Base-by-base conservation (phyloP, 2,329 filamentous ascomycete genomes). In the Aphanocladium album region DNA sequence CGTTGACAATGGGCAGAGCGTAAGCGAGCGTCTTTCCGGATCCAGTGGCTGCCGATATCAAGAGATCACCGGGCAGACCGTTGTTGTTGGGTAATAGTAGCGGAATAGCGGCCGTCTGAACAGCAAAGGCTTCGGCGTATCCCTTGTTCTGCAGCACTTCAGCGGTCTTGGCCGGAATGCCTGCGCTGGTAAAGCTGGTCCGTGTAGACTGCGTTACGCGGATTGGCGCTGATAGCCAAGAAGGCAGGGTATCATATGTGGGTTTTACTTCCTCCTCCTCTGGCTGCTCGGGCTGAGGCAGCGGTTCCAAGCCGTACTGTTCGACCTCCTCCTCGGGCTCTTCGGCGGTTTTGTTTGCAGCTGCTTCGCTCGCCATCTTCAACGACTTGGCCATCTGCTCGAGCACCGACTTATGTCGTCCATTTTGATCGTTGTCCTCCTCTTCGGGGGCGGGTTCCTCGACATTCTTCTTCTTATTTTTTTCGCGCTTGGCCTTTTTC, bases 1-100 rank as follows among this genome's bases (percentile, higher is more conserved):
- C 87, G 50, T 91, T 85, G 4, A 96, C 83, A 62, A 99, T 86
- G 0, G 95, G 95, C 2, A 99, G 77, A 0, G 93, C 85, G 69
- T 99, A 99, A 0, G 93, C 89, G 17, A 99, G 74, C 0, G 95
- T 99, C 72, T 99, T 99, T 60, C 95, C 95, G 0, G 95, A 98
- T 9, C 95, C 95, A 0, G 95, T 99, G 1, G 93, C 90, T 0
- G 96, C 95, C 8, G 92, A 95, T 2, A 99, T 88, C 49, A 96
- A 88, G 5, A 99, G 75, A 72, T 99, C 95, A 5, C 91, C 89
- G 1, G 83, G 76, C 39, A 86, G 81, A 39, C 83, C 77, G 60
- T 82, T 79, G 46, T 83, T 80, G 0, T 82, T 84, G 23, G 85
- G 87, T 4, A 96, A 79, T 5, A 99, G 81, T 45, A 96, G 79